Conservation (phyloP, 371 early-diverging fungal genomes). For the Encephalitozoon romaleae region DNA sequence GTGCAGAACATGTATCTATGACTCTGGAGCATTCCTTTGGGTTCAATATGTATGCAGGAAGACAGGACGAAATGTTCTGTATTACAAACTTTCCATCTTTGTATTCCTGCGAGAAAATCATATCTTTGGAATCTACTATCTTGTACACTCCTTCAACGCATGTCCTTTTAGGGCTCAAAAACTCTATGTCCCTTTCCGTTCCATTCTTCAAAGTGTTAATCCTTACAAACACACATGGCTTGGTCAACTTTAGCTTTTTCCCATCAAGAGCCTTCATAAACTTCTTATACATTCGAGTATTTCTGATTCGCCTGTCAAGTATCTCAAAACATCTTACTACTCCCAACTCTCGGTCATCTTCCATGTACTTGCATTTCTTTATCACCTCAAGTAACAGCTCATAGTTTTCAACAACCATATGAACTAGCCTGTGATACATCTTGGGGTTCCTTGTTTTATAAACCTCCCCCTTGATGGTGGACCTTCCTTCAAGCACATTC, state of each 20-base stretch:
- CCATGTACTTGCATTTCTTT: conserved; percentile 25
- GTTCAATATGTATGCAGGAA: conserved; percentile 78
- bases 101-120: conserved; percentile 23
- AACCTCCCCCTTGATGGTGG: conserved; percentile 54
- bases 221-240: conserved; percentile 33
- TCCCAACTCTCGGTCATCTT: conserved; percentile 14
- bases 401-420: conserved; percentile 47
- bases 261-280: conserved; percentile 35
- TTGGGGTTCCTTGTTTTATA: conserved; percentile 52
- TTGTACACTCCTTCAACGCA: conserved; percentile 52
- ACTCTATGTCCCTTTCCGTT: conserved; percentile 14
- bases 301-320: conserved; percentile 47
- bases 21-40: conserved; percentile 67
- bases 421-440: conserved; percentile 50
- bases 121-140: conserved; percentile 37
- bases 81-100: conserved; percentile 49
- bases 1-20: conserved; percentile 92
- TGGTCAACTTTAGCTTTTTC: not conserved
- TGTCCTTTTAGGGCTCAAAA: conserved; percentile 35
- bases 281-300: conserved; percentile 41
- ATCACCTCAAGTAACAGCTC: conserved; percentile 39
- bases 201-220: conserved; percentile 49
- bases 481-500: conserved; percentile 41
- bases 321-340: conserved; percentile 52
- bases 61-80: conserved; percentile 64